Evolutionary conservation across 1,139 yeast genomes (phyloP).

Genomic region (Citeromyces siamensis): DNA sequence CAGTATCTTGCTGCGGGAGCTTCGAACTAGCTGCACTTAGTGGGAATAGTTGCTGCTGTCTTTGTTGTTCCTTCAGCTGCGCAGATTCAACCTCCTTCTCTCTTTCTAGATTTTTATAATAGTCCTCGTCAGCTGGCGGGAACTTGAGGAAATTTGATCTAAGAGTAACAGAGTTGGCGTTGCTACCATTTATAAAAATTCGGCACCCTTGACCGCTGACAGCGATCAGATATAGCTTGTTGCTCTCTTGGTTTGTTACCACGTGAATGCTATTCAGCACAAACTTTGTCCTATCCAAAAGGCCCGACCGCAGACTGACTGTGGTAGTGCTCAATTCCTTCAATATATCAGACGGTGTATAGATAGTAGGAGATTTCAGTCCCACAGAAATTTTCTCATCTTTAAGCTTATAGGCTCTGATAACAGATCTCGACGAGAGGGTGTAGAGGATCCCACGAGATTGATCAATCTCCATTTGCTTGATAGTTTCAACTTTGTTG

Average conservation of each 20-base stretch:
- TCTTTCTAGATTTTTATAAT: slow-evolving; percentile 35
- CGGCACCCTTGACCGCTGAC: slow-evolving; percentile 83
- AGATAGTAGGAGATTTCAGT: slow-evolving; percentile 23
- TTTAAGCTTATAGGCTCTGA: slow-evolving; percentile 54
- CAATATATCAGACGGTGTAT: slow-evolving; percentile 35
- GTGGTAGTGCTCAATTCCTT: slow-evolving; percentile 46
- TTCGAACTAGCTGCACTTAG: slow-evolving; percentile 7
- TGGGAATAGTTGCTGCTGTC: slow-evolving; percentile 19
- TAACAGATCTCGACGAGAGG: slow-evolving; percentile 70
- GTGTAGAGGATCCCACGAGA: slow-evolving; percentile 71
- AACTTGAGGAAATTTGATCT: slow-evolving; percentile 49
- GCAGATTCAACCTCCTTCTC: slow-evolving; percentile 10
- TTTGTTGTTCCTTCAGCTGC: slow-evolving; percentile 19
- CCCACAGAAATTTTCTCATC: slow-evolving; percentile 10
- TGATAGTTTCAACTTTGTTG: slow-evolving; percentile 33
- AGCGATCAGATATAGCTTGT: slow-evolving; percentile 67
- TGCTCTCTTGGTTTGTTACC: slow-evolving; percentile 52
- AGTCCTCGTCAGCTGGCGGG: slow-evolving; percentile 60
- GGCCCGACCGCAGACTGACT: slow-evolving; percentile 17
- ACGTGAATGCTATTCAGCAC: slow-evolving; percentile 53
- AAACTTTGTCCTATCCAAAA: slow-evolving; percentile 21
- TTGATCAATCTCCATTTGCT: slow-evolving; percentile 62
- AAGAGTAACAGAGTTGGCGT: slow-evolving; percentile 23
- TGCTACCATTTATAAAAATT: slow-evolving; percentile 47
- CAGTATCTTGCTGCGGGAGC: slow-evolving; percentile 12